Percentiles rank a stretch among this genome's conserved stretches.
Evolutionary conservation across 1,139 yeast species (phyloP).

Genomic region (Wickerhamiella infanticola): DNA sequence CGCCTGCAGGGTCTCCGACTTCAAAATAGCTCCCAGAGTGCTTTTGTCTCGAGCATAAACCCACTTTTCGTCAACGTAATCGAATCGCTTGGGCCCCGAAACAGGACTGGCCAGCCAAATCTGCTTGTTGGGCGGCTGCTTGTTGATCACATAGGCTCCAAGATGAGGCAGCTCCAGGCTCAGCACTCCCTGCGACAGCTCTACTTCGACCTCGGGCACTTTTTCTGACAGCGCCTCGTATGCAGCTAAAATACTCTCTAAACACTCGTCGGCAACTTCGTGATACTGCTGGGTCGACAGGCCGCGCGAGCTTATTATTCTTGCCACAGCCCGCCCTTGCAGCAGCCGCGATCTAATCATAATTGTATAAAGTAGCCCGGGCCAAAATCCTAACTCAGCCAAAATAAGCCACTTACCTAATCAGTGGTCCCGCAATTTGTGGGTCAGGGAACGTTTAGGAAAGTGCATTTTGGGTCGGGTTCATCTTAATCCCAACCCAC

Average conservation of each 20-base stretch:
- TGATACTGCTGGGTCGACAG: slow-evolving; percentile 37
- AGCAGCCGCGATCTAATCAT: no score
- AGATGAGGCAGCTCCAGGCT: slow-evolving; percentile 47
- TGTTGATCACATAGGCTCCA: slow-evolving; percentile 79
- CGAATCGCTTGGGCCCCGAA: slow-evolving; percentile 72
- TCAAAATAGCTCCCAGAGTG: slow-evolving; percentile 23
- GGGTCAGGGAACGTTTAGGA: no score
- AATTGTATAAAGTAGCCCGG: no score
- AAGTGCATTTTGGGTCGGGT: no score
- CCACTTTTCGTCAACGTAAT: slow-evolving; percentile 26
- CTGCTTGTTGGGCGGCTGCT: slow-evolving; percentile 88
- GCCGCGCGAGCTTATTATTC: no score
- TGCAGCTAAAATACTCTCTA: slow-evolving; percentile 48
- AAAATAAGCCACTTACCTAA: no score
- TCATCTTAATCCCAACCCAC: not conserved
- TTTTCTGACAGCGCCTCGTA: slow-evolving; percentile 49
- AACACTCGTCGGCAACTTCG: slow-evolving; percentile 39
- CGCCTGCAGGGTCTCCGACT: slow-evolving; percentile 21
- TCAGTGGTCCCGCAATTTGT: no score
- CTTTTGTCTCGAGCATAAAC: slow-evolving; percentile 25
- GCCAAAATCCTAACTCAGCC: no score
- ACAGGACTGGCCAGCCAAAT: slow-evolving; percentile 85
- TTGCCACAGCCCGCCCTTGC: no score
- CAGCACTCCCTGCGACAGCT: slow-evolving; percentile 69
- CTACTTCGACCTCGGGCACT: slow-evolving; percentile 55